Conservation (phyloP, 2,329 filamentous ascomycete genomes). For the Calycina herbarum region DNA sequence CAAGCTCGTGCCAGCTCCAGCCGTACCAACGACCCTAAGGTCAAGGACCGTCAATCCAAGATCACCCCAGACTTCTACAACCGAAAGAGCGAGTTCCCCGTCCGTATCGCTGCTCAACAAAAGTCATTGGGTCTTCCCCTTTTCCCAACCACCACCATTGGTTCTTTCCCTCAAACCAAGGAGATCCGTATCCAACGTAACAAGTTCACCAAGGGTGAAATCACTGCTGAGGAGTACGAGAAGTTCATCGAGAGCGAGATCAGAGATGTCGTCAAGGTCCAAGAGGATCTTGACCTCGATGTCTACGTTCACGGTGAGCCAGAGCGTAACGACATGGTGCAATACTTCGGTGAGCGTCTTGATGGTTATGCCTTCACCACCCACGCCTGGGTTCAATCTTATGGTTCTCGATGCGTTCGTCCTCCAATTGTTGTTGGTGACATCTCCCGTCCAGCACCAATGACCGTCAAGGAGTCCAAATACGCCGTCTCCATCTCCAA, state of each 20-base stretch:
- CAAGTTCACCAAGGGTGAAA: conserved; percentile 99
- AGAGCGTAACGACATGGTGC: conserved; percentile 99
- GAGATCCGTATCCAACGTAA: conserved; percentile 96
- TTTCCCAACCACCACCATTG: conserved; percentile 99
- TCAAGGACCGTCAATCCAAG: conserved; percentile 94
- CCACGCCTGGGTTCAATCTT: conserved; percentile 97
- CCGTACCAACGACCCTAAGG: conserved; percentile 94
- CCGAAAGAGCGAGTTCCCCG: conserved; percentile 86
- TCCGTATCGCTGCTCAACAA: conserved; percentile 84
- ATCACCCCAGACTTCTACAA: conserved; percentile 84
- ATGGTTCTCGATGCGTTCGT: conserved; percentile 97
- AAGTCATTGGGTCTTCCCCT: conserved; percentile 89
- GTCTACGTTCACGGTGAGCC: conserved; percentile 98
- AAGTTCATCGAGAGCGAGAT: conserved; percentile 99
- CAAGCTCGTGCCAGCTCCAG: conserved; percentile 87
- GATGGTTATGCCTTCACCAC: conserved; percentile 98
- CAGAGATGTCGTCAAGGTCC: conserved; percentile 88
- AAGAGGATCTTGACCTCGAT: conserved; percentile 96
- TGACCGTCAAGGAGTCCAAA: conserved; percentile 99
- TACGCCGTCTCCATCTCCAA: conserved; percentile 94
- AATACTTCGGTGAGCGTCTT: conserved; percentile 98
- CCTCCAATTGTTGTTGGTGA: conserved; percentile 98
- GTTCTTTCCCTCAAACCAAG: conserved; percentile 99
- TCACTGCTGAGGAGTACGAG: conserved; percentile 89
- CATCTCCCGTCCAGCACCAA: conserved; percentile 92